These are phyloP conservation scores for Sarocladiaceae sp. DNA, from an alignment of 2,329 filamentous ascomycete genomes.

Conservation along the genomic window DNA sequence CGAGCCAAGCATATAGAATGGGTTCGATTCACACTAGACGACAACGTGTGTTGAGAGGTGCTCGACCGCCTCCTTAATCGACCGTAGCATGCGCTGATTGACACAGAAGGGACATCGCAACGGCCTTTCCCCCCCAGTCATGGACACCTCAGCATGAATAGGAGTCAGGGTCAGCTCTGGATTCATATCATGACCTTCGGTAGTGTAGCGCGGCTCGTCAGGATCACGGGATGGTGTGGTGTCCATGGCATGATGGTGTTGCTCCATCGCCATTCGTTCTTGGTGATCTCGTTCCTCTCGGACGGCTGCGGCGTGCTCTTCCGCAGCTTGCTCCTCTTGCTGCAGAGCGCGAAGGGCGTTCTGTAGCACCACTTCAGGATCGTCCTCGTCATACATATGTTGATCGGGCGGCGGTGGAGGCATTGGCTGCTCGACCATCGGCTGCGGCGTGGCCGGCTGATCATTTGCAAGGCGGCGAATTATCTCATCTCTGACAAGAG, in stretches of 20 bases:
- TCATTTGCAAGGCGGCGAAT: conserved; percentile 30
- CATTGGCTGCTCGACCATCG: conserved; percentile 15
- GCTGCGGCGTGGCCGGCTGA: conserved; percentile 15
- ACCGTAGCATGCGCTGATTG: conserved; percentile 54
- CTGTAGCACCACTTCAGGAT: conserved; percentile 52
- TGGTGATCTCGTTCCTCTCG: conserved; percentile 46
- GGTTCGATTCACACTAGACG: no score
- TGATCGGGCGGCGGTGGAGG: conserved; percentile 22
- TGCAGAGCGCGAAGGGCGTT: conserved; percentile 53
- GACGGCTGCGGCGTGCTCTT: conserved; percentile 48
- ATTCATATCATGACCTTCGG: conserved; percentile 28
- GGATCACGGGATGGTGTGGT: conserved; percentile 23
- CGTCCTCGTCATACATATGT: conserved; percentile 42
- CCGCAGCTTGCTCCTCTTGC: conserved; percentile 52
- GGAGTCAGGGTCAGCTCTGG: conserved; percentile 47
- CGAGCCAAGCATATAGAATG: no score
- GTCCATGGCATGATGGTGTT: conserved; percentile 22
- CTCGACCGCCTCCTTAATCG: conserved; percentile 56
- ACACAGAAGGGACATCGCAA: conserved; percentile 55
- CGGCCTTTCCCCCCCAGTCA: conserved; percentile 41
- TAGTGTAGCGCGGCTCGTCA: conserved; percentile 25
- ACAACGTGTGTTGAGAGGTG: conserved; percentile 57
- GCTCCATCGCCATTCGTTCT: conserved; percentile 26
- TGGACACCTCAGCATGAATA: conserved; percentile 42
- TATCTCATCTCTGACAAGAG: conserved; percentile 52